phyloP scores from a whole-genome alignment of 331 rosid species.

The Quercus phellos region DNA sequence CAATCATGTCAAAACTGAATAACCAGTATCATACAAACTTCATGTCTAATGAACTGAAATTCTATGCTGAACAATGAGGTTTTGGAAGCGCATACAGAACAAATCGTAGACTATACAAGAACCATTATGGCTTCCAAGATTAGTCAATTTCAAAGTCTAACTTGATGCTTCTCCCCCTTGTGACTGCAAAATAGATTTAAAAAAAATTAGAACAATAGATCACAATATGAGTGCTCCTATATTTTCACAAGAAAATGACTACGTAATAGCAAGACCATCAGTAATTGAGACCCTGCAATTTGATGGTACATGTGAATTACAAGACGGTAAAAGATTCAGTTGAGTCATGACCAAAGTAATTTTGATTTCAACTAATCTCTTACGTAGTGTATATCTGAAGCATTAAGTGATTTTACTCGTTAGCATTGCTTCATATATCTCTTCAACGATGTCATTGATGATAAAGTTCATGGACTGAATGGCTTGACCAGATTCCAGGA shows the following conservation, averaged over 20 bases:
- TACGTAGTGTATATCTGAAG: neutral
- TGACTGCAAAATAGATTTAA: neutral
- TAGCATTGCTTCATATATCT: neutral
- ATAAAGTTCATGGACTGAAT: neutral
- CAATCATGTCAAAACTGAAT: neutral
- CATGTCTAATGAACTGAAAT: neutral
- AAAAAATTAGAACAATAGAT: neutral
- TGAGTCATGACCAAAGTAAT: too few species aligned
- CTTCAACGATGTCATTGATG: neutral
- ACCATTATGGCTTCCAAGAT: neutral
- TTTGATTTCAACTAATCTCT: too few species aligned
- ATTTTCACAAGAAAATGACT: neutral
- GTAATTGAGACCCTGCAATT: too few species aligned
- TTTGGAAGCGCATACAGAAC: neutral
- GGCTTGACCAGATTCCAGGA: neutral
- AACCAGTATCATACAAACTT: neutral
- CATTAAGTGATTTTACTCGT: neutral
- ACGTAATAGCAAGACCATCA: neutral
- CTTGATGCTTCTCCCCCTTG: neutral
- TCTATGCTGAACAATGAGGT: neutral
- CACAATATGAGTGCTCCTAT: neutral
- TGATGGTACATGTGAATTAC: too few species aligned
- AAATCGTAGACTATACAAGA: neutral
- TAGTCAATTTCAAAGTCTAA: neutral
- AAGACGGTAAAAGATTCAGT: too few species aligned